Evolutionary conservation across 192 early-diverging fungal genomes (phyloP).

Genomic region (Umbelopsis ramanniana): DNA sequence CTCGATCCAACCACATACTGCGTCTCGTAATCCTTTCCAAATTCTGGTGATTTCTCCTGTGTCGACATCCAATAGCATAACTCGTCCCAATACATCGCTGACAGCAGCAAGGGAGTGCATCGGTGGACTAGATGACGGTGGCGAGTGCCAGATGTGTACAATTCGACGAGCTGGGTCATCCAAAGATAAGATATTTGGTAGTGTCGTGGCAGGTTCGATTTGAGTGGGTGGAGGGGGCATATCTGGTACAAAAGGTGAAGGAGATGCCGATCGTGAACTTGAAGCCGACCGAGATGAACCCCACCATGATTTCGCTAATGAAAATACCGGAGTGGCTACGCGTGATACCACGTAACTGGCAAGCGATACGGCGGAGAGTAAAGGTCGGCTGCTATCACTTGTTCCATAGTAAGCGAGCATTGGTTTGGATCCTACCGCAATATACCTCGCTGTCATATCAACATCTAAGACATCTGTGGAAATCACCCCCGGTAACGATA

Average conservation of each 20-base stretch:
- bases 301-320: constrained; percentile 74
- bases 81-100: constrained; percentile 69
- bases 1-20: constrained; percentile 72
- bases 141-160: constrained; percentile 53
- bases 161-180: constrained; percentile 60
- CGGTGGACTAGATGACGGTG: constrained; percentile 44
- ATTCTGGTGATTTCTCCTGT: constrained; percentile 69
- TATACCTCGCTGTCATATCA: constrained; percentile 54
- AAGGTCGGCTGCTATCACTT: constrained; percentile 47
- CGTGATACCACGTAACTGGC: constrained; percentile 54
- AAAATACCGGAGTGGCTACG: constrained; percentile 64
- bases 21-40: constrained; percentile 75
- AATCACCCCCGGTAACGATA: constrained; percentile 12
- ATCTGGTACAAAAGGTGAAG: constrained; percentile 39
- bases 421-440: constrained; percentile 60
- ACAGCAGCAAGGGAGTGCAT: constrained; percentile 57
- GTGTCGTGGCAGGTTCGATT: constrained; percentile 57
- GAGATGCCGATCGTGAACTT: constrained; percentile 30
- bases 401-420: constrained; percentile 62
- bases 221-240: constrained; percentile 43
- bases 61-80: constrained; percentile 66
- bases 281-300: constrained; percentile 22
- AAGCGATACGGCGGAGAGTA: constrained; percentile 55
- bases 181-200: constrained; percentile 56
- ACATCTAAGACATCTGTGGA: constrained; percentile 42